Evolutionary conservation across 1,284 basidiomycete genomes (phyloP), one percentile per base, ranked within the genome.

Genomic region (Gomphus bonarii): DNA sequence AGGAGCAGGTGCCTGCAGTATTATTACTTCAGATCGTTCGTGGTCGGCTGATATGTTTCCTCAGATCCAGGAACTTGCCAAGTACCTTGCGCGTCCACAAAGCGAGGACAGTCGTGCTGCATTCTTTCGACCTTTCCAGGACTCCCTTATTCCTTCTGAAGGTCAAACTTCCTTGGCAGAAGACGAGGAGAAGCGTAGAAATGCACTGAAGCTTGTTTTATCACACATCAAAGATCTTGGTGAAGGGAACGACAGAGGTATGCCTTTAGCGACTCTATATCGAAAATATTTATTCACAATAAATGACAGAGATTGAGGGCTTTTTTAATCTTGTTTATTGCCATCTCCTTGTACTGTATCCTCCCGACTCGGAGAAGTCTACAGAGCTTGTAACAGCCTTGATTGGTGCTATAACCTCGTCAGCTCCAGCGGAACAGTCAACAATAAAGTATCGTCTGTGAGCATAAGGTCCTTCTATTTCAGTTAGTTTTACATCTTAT

Each of bases 241-340:
- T 42, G 84, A 86, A 46, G 88, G 88, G 43, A 74, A 78, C 20
- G 87, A 89, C 60, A 80, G 79, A 73, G 88, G 88, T 85, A 62
- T 50, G 79, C 67, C 25, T 31, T 4, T 40, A 50, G 14, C 36
- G 22, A 31, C 36, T 42, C 51, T 40, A 59, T 49, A 49, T 22
- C 52, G 47, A 40, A 59, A 8, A 46, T 35, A 7, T 25, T n/a
- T 8, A 48, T 28, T 48, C 50, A 7, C 54, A 28, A 2, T 46
- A 28, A 48, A n/a, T 31, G 46, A 49, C 66, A 91, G 88, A 91
- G 70, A 82, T 83, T 62, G 87, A 91, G 70, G 88, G 88, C n/a
- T 91, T 90, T 69, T 90, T 88, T 75, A 91, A 91, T 67, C 76
- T 91, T 31, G 65, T 91, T 43, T 84, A 80, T 64, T 78, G 86